Percentiles rank a stretch among this genome's conserved stretches.
phyloP scores from a whole-genome alignment of 2,329 filamentous ascomycete genomes.

The Fusarium sp. region DNA sequence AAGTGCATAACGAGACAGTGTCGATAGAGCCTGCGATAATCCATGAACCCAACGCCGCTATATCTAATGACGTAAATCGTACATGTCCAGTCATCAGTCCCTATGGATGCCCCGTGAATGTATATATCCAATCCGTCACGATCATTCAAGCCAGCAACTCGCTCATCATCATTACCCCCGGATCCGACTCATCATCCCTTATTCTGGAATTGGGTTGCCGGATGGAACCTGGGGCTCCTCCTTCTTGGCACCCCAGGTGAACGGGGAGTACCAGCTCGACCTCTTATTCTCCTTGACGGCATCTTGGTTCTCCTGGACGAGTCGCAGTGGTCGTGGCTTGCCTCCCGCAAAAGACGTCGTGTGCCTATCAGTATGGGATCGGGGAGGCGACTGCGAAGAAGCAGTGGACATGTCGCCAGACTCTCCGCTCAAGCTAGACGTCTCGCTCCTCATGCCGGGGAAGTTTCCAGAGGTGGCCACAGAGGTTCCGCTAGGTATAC shows the following conservation, averaged over 20 bases:
- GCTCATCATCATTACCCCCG: slow-evolving; percentile 10
- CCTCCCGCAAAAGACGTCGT: slow-evolving; percentile 65
- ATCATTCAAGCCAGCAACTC: slow-evolving; percentile 32
- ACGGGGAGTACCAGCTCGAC: slow-evolving; percentile 69
- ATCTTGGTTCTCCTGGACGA: slow-evolving; percentile 80
- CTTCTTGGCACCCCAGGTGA: slow-evolving; percentile 60
- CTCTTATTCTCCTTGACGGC: slow-evolving; percentile 63
- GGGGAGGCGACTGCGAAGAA: slow-evolving; percentile 62
- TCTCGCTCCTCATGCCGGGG: slow-evolving; percentile 73
- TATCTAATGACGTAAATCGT: slow-evolving; percentile 46
- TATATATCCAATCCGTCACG: slow-evolving; percentile 42
- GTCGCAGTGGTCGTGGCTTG: slow-evolving; percentile 82
- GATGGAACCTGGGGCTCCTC: slow-evolving; percentile 51
- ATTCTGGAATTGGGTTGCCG: slow-evolving; percentile 49
- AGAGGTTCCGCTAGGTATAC: slow-evolving; percentile 61
- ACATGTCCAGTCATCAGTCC: slow-evolving; percentile 43
- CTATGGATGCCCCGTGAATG: slow-evolving; percentile 37
- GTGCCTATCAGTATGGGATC: slow-evolving; percentile 60
- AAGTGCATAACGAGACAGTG: slow-evolving; percentile 36
- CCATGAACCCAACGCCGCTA: slow-evolving; percentile 46
- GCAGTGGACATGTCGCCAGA: slow-evolving; percentile 62
- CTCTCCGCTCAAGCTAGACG: slow-evolving; percentile 71
- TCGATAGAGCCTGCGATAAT: slow-evolving; percentile 43
- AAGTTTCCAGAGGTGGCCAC: slow-evolving; percentile 66
- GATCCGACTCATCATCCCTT: slow-evolving; percentile 23